These are phyloP conservation scores for Juglanconis oblonga DNA, from an alignment of 2,329 filamentous ascomycete genomes.

Conservation along the genomic window DNA sequence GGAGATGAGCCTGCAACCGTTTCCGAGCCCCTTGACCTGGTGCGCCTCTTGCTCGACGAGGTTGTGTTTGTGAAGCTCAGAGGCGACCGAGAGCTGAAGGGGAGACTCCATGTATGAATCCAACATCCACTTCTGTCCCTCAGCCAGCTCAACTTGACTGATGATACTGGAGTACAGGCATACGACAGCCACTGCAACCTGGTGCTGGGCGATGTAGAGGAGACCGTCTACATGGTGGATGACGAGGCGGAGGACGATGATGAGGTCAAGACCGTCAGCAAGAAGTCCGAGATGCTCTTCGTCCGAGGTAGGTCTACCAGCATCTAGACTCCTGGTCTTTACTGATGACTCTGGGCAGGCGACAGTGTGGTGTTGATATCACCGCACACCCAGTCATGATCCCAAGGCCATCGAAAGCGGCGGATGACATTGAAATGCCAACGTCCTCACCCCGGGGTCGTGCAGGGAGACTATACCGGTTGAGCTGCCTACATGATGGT, in stretches of 20 bases:
- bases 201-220: conserved; percentile 92
- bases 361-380: conserved; percentile 31
- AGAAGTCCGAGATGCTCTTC: conserved; percentile 98
- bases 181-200: conserved; percentile 99
- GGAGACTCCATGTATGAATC: conserved; percentile 75
- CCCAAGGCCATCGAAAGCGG: background rate
- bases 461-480: background rate
- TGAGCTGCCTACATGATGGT: background rate
- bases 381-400: conserved; percentile 22
- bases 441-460: background rate
- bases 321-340: background rate
- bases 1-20: conserved; percentile 71
- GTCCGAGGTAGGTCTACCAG: conserved; percentile 73
- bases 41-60: conserved; percentile 91
- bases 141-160: background rate
- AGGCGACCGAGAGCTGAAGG: conserved; percentile 92
- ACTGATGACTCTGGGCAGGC: conserved; percentile 18
- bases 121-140: background rate
- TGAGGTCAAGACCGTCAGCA: conserved; percentile 84
- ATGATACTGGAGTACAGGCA: conserved; percentile 55
- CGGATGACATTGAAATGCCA: background rate
- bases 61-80: conserved; percentile 96
- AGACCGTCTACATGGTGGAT: conserved; percentile 92
- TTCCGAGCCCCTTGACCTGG: conserved; percentile 91
- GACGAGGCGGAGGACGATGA: conserved; percentile 81